These are phyloP conservation scores for Phytophthora brassicae DNA, from an alignment of 352 stramenopile species.

Conservation along the genomic window DNA sequence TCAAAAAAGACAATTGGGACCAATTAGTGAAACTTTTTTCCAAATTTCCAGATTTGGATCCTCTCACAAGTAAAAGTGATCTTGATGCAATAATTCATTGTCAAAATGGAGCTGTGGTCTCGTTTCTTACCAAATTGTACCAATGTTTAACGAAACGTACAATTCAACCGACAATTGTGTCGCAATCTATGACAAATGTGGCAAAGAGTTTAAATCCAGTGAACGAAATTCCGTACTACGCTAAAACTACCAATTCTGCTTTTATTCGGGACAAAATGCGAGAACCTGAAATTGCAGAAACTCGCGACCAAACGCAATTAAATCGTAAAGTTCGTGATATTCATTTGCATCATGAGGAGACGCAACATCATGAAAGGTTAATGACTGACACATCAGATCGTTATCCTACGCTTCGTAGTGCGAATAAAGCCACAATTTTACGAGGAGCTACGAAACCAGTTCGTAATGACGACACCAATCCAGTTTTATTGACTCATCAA, in stretches of 20 bases:
- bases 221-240: constrained; percentile 76
- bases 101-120: constrained; percentile 84
- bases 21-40: constrained; percentile 83
- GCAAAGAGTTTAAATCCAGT: constrained; percentile 28
- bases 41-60: constrained; percentile 73
- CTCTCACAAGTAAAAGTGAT: constrained; percentile 49
- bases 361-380: constrained; percentile 80
- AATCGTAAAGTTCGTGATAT: constrained; percentile 61
- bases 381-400: constrained; percentile 53
- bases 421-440: constrained; percentile 61
- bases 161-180: constrained; percentile 60
- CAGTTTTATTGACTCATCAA: constrained; percentile 62
- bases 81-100: constrained; percentile 89
- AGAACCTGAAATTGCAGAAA: constrained; percentile 68
- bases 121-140: constrained; percentile 89
- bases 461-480: constrained; percentile 62
- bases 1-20: constrained; percentile 93
- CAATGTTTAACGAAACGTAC: constrained; percentile 89
- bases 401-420: constrained; percentile 64
- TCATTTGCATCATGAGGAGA: constrained; percentile 76
- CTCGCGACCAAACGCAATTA: constrained; percentile 66
- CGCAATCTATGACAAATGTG: constrained; percentile 22
- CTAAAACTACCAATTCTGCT: constrained; percentile 77
- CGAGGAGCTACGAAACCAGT: constrained; percentile 66
- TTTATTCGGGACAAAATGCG: constrained; percentile 88